These are phyloP conservation scores for Mallotus repandus DNA, from an alignment of 441 rosid species.

Conservation along the genomic window DNA sequence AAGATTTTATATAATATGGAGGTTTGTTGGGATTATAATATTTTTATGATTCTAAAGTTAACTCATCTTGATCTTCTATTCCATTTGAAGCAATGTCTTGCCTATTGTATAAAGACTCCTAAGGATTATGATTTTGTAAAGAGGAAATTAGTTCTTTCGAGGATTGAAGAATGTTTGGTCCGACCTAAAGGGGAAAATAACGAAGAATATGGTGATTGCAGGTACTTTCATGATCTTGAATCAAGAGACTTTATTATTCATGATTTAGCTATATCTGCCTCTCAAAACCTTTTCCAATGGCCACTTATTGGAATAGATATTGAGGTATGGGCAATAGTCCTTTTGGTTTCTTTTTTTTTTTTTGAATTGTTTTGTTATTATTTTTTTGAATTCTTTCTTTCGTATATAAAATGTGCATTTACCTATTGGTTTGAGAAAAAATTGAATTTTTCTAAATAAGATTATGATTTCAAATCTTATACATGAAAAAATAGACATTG, in stretches of 20 bases:
- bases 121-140: background rate
- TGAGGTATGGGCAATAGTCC: too few relatives aligned
- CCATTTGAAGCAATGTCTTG: conserved; percentile 4
- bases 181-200: background rate
- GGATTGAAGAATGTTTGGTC: background rate
- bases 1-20: background rate
- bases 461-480: too few relatives aligned
- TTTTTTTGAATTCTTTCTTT: too few relatives aligned
- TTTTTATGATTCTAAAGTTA: background rate
- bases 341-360: too few relatives aligned
- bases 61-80: background rate
- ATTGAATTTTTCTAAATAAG: too few relatives aligned
- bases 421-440: too few relatives aligned
- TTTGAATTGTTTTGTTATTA: too few relatives aligned
- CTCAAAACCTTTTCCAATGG: background rate
- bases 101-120: background rate
- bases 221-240: background rate
- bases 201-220: background rate
- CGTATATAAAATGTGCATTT: too few relatives aligned
- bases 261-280: too few relatives aligned
- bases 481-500: too few relatives aligned
- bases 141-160: background rate
- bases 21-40: background rate
- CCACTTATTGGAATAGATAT: too few relatives aligned
- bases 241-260: background rate